A percentile compares a stretch with the other conserved stretches of the same genome.
phyloP scores from a whole-genome alignment of 2,329 filamentous ascomycete genomes.

The Fusarium penzigii region DNA sequence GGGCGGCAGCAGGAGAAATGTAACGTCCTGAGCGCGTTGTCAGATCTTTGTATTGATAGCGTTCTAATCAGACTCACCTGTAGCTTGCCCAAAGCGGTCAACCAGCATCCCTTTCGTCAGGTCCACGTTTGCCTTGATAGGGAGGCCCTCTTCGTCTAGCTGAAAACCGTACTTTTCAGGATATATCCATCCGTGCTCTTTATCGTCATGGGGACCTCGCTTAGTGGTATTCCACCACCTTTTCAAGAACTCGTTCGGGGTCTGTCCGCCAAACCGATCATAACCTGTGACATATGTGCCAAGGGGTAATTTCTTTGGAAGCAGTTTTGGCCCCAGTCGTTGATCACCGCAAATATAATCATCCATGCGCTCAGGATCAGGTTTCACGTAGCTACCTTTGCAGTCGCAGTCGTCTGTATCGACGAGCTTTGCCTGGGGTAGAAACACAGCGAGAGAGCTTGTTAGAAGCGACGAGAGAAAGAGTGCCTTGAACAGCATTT shows the following conservation, averaged over 20 bases:
- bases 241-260: slow-evolving; percentile 11
- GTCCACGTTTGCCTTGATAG: slow-evolving; percentile 1
- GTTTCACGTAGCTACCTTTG: neutral
- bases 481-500: slow-evolving; percentile 7
- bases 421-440: neutral
- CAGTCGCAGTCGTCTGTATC: slow-evolving; percentile 7
- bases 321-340: slow-evolving; percentile 8
- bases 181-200: slow-evolving; percentile 7
- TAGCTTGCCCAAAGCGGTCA: neutral
- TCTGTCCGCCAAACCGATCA: slow-evolving; percentile 14
- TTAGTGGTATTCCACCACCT: slow-evolving; percentile 10
- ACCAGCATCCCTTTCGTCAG: neutral
- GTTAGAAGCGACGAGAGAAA: slow-evolving; percentile 5
- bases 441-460: slow-evolving; percentile 1
- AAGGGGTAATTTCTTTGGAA: slow-evolving; percentile 10
- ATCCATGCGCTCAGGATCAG: neutral
- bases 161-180: slow-evolving; percentile 10
- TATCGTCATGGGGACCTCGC: neutral
- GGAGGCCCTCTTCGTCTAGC: neutral
- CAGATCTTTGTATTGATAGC: neutral
- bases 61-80: slow-evolving; percentile 2
- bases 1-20: slow-evolving; percentile 15
- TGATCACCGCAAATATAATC: slow-evolving; percentile 12
- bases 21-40: slow-evolving; percentile 6
- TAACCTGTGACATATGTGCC: slow-evolving; percentile 12